These are phyloP conservation scores for Heterobasidion parviporum DNA, from an alignment of 1,284 basidiomycete genomes.

Conservation along the genomic window DNA sequence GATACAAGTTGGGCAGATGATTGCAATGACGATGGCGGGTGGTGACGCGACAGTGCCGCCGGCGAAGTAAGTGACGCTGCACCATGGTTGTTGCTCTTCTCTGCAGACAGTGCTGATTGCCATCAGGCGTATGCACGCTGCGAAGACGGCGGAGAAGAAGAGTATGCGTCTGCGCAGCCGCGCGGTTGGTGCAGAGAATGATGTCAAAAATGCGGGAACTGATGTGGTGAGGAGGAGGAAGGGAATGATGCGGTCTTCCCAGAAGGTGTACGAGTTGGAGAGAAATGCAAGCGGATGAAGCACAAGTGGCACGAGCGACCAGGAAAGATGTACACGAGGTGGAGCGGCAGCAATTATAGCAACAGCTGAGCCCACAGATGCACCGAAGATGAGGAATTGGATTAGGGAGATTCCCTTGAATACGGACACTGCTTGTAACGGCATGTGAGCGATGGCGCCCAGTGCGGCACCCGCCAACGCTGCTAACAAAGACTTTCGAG, in stretches of 20 bases:
- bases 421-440: constrained; percentile 17
- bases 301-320: constrained; percentile 42
- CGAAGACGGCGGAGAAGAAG: constrained; percentile 58
- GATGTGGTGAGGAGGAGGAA: constrained; percentile 68
- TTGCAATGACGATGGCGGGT: constrained; percentile 47
- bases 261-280: constrained; percentile 93
- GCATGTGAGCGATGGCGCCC: constrained; percentile 29
- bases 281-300: constrained; percentile 70
- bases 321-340: constrained; percentile 22
- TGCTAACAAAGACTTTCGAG: constrained; percentile 19
- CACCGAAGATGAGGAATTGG: constrained; percentile 39
- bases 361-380: constrained; percentile 29
- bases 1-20: constrained; percentile 47
- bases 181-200: constrained; percentile 57
- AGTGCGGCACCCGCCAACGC: constrained; percentile 34
- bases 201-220: constrained; percentile 47
- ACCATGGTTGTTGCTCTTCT: constrained; percentile 90
- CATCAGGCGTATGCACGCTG: constrained; percentile 68
- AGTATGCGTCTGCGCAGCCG: constrained; percentile 73
- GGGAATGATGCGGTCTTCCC: constrained; percentile 83
- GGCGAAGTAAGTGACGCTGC: constrained; percentile 81
- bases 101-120: constrained; percentile 79
- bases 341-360: constrained; percentile 27
- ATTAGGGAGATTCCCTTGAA: constrained; percentile 34
- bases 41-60: constrained; percentile 60